phyloP scores from a whole-genome alignment of 768 basidiomycete genomes.

The Rhodotorula babjevae region DNA sequence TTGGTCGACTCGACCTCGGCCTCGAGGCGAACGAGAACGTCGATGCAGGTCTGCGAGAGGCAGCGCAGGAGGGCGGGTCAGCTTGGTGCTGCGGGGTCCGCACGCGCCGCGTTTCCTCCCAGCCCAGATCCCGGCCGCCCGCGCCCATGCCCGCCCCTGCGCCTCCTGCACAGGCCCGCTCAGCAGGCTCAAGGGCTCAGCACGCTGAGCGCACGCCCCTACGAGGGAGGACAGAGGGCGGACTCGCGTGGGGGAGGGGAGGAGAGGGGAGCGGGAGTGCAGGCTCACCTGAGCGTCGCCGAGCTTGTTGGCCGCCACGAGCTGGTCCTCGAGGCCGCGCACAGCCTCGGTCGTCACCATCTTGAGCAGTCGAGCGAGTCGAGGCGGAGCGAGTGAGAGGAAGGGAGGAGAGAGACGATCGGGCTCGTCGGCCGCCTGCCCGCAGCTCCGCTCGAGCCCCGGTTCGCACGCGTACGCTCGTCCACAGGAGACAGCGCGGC shows the following conservation, averaged over 20 bases:
- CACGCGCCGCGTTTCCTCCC: too few species aligned
- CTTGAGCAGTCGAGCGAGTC: neutral
- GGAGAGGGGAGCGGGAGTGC: too few species aligned
- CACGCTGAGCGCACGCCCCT: too few species aligned
- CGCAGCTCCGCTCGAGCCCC: neutral
- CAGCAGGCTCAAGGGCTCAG: too few species aligned
- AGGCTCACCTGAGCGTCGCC: slow-evolving; percentile 13
- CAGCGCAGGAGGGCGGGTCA: neutral
- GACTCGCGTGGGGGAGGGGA: neutral
- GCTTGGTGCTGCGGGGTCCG: too few species aligned
- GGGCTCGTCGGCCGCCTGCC: neutral
- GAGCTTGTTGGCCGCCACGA: neutral
- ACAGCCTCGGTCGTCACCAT: slow-evolving; percentile 7
- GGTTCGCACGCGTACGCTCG: too few species aligned
- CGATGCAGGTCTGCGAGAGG: neutral
- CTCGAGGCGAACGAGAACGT: neutral
- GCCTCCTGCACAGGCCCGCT: too few species aligned
- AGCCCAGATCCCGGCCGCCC: too few species aligned
- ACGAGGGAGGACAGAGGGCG: neutral
- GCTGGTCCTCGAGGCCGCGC: slow-evolving; percentile 15
- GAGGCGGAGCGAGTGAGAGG: neutral
- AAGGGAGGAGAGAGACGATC: neutral
- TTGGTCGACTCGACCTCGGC: neutral
- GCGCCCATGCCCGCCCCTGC: too few species aligned
- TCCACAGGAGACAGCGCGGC: too few species aligned